A percentile compares a stretch with the other conserved stretches of the same genome.
phyloP scores from a whole-genome alignment of 2,329 filamentous ascomycete genomes.

The Emericellopsis atlantica region DNA sequence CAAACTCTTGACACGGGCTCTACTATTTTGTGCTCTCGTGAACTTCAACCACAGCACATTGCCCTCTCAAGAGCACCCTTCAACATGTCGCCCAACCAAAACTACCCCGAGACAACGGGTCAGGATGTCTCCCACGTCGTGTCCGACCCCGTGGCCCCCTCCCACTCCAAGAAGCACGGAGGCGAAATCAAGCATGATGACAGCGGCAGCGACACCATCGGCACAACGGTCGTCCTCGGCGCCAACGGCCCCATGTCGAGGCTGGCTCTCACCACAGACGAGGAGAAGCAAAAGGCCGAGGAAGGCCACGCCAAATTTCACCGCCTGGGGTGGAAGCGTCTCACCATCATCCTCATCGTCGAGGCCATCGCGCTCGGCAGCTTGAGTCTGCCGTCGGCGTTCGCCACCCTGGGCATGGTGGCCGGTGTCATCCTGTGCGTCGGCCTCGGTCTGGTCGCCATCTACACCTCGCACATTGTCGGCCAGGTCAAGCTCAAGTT shows the following conservation, averaged over 20 bases:
- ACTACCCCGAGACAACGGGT: neutral
- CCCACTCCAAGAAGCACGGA: too few species aligned
- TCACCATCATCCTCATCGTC: constrained; percentile 42
- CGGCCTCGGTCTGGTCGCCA: constrained; percentile 29
- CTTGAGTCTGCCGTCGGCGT: constrained; percentile 36
- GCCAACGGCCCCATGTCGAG: neutral
- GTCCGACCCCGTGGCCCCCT: too few species aligned
- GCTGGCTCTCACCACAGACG: neutral
- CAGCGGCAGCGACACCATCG: neutral
- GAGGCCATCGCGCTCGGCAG: constrained; percentile 43
- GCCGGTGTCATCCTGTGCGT: constrained; percentile 29
- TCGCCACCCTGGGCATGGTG: constrained; percentile 41
- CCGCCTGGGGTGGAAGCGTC: constrained; percentile 42
- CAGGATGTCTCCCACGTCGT: neutral
- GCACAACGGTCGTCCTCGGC: neutral
- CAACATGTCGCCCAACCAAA: neutral
- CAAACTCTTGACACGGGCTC: too few species aligned
- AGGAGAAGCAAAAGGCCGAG: constrained; percentile 26
- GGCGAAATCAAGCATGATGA: too few species aligned
- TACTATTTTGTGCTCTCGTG: too few species aligned
- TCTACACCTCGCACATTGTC: constrained; percentile 33
- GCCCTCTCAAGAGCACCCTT: too few species aligned
- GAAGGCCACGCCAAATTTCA: constrained; percentile 35
- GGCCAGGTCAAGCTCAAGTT: constrained; percentile 34
- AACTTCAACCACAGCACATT: too few species aligned